Base-by-base conservation (phyloP, 2,329 filamentous ascomycete species). In the Penicillium concentricum region DNA sequence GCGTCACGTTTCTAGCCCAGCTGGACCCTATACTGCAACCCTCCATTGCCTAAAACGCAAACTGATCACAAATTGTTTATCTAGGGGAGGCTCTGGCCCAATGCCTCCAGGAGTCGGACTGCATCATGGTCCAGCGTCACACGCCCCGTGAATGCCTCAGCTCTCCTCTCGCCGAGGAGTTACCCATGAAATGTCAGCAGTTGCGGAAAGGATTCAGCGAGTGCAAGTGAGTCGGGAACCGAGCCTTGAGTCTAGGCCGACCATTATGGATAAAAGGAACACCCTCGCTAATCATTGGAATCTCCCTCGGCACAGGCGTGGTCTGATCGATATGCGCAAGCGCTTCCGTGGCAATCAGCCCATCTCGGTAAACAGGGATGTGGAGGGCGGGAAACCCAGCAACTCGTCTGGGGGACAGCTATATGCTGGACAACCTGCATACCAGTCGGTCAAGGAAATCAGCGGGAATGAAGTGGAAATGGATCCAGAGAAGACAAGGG, bases 281-380 rank as follows among this genome's bases (percentile, higher is more conserved):
- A 51, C 9, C 4, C 13, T 50, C 15, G 38, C 61, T 65, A 51
- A 65, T 32, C 2, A 24, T 32, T 32, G 28, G 4, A 18, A 1
- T 24, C 13, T 45, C 7, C 30, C 22, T 42, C n/a, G 28, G 4
- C 4, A 22, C 20, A 77, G 76, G 71, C 89, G 93, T 63, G 94
- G 94, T 63, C 86, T 96, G 86, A 89, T 97, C 67, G 94, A 99
- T 75, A 99, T 99, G 94, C 90, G 94, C 74, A 97, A 97, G 80
- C 89, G 94, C 34, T 97, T 99, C 78, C 86, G 94, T 54, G 94
- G 94, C 57, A 97, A 97, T 79, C 86, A 91, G 74, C 92, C 94
- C 52, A 87, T 96, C 63, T 82, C 85, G 24, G 84, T 88, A 63
- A 81, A 86, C 67, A 82, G 86, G 70, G 81, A 87, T 63, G 74